Base-by-base conservation (phyloP, 192 early-diverging fungal genomes). In the Linderina pennispora region DNA sequence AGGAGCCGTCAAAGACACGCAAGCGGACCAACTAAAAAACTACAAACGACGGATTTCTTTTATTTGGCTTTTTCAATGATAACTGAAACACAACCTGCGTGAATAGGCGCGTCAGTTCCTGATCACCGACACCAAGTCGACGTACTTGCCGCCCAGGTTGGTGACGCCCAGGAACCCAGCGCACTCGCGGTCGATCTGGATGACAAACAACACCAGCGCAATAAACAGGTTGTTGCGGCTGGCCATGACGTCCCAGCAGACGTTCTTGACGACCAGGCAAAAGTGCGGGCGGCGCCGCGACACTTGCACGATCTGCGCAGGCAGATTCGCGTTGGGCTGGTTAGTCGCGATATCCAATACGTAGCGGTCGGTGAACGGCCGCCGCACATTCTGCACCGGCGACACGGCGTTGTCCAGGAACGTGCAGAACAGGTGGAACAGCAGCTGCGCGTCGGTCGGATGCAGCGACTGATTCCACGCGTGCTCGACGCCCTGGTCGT, bases 381-480 rank as follows among this genome's bases (percentile, higher is more conserved):
- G 75, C 14, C 77, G 68, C 11, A 41, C 40, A 25, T 69, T 67
- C 14, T 61, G 57, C 28, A 63, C 65, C 0, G 62, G 58, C 19
- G 80, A 77, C 71, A 79, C 76, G 0, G 65, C 58, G 40, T 76
- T 59, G 36, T 82, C 80, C 69, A 82, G 72, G 32, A 75, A 82
- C 8, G 68, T 64, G 26, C 73, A 75, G 53, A 82, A 79, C 52
- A 82, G 50, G 45, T 82, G 80, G 61, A 82, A 77, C 15, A 82
- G 49, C 15, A 82, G 65, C 61, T 79, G 77, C 0, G 69, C 59
- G 36, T 82, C 80, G 15, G 80, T 65, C 1, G 80, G 80, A 15
- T 70, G 54, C 43, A 41, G 19, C 14, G 62, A 15, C 6, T 49
- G 40, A 23, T 21, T 59, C 64, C 71, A 67, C 5, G 48, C 38